Evolutionary conservation across 1,284 basidiomycete species (phyloP).

Genomic region (Malassezia globosa): DNA sequence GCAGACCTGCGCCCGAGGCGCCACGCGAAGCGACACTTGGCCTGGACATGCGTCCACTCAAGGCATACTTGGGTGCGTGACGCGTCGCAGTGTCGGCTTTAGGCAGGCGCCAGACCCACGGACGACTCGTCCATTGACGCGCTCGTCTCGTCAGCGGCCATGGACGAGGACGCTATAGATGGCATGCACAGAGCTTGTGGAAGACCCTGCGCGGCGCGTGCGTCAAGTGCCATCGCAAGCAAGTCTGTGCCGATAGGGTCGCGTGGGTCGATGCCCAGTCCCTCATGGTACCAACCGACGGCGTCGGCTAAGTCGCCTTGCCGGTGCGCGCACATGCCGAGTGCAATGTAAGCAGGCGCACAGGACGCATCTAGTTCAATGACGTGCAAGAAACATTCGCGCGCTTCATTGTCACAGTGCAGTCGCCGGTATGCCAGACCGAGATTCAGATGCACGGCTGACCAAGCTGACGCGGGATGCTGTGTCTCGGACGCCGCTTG

Average conservation of each 20-base stretch:
- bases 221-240: conserved; percentile 11
- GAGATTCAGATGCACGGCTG: conserved; percentile 61
- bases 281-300: conserved; percentile 33
- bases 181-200: background rate
- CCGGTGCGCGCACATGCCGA: conserved; percentile 36
- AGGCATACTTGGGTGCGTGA: background rate
- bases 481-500: conserved; percentile 58
- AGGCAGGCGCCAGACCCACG: too few species aligned
- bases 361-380: conserved; percentile 34
- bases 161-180: too few species aligned
- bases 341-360: conserved; percentile 28
- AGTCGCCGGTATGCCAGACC: conserved; percentile 23
- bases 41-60: conserved; percentile 1
- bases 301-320: conserved; percentile 29
- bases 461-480: conserved; percentile 70
- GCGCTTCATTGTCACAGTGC: conserved; percentile 21
- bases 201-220: conserved; percentile 11
- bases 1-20: background rate
- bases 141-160: background rate
- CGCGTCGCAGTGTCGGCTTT: too few species aligned
- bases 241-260: conserved; percentile 15
- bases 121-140: background rate
- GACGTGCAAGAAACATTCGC: conserved; percentile 20
- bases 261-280: conserved; percentile 16
- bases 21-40: conserved; percentile 5